Percentiles rank a stretch among this genome's conserved stretches.
phyloP scores from a whole-genome alignment of 2,329 filamentous ascomycete genomes.

The Diaporthe helianthi region DNA sequence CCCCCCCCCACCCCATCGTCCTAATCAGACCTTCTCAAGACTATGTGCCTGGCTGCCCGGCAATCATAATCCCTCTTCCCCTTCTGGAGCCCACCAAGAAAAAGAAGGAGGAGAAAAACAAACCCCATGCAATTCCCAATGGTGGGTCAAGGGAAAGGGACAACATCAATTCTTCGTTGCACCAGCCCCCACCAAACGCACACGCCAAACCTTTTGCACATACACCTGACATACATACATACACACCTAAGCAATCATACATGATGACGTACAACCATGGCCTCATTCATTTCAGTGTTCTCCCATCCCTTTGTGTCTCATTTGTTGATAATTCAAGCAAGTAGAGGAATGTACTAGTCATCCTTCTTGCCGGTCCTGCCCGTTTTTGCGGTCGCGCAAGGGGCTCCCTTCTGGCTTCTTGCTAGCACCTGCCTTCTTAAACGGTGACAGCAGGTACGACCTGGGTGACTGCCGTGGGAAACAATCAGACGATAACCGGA shows the following conservation, averaged over 20 bases:
- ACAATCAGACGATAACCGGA: constrained; percentile 31
- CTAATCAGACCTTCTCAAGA: constrained; percentile 33
- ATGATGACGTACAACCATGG: constrained; percentile 33
- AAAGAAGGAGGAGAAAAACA: too few relatives aligned
- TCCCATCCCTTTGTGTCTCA: not conserved
- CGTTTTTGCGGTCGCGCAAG: constrained; percentile 35
- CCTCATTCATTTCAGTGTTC: constrained; percentile 32
- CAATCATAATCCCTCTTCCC: constrained; percentile 31
- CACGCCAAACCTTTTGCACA: constrained; percentile 27
- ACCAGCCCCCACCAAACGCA: constrained; percentile 8
- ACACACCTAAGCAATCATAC: constrained; percentile 30
- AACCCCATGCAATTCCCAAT: constrained; percentile 35
- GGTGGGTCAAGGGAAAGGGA: constrained; percentile 2
- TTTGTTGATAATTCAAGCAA: too few relatives aligned
- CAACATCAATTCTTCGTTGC: not conserved
- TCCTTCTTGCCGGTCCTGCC: constrained; percentile 8
- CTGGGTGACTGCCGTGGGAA: constrained; percentile 39
- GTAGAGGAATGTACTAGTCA: too few relatives aligned
- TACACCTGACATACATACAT: constrained; percentile 31
- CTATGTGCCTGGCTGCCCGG: constrained; percentile 37
- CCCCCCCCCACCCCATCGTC: too few relatives aligned
- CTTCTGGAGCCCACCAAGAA: constrained; percentile 29
- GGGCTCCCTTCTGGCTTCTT: constrained; percentile 26
- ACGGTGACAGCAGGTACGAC: constrained; percentile 40
- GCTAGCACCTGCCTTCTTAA: constrained; percentile 31